Percentiles rank a stretch among this genome's conserved stretches.
Evolutionary conservation across 768 basidiomycete species (phyloP).

Genomic region (Tricholoma hemisulphureum): DNA sequence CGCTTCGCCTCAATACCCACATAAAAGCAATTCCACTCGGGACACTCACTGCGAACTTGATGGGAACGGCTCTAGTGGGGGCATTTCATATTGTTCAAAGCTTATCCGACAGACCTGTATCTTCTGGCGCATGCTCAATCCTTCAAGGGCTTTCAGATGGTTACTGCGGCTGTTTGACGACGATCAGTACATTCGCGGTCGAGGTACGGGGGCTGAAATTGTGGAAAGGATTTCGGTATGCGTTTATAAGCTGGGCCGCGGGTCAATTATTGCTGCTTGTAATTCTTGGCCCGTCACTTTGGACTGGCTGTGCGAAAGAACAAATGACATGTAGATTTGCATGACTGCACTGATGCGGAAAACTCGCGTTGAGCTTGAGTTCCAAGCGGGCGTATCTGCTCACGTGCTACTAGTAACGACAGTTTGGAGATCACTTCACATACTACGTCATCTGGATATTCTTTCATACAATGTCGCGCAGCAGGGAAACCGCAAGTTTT

Average conservation of each 20-base stretch:
- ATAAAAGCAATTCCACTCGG: slow-evolving; percentile 68
- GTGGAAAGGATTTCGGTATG: slow-evolving; percentile 67
- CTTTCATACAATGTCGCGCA: slow-evolving; percentile 54
- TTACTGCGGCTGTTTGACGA: slow-evolving; percentile 93
- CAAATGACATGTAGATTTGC: slow-evolving; percentile 50
- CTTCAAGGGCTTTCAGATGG: slow-evolving; percentile 86
- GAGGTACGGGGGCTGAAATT: slow-evolving; percentile 63
- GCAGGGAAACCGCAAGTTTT: slow-evolving; percentile 63
- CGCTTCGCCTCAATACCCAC: slow-evolving; percentile 66
- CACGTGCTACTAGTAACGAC: not conserved
- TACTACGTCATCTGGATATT: not conserved
- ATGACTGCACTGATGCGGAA: no score
- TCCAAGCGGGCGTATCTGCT: no score
- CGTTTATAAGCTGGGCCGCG: slow-evolving; percentile 59
- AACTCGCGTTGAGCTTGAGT: no score
- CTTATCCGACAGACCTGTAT: slow-evolving; percentile 40
- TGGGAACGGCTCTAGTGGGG: slow-evolving; percentile 83
- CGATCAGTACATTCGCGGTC: slow-evolving; percentile 88
- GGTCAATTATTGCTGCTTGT: slow-evolving; percentile 72
- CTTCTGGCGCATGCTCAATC: slow-evolving; percentile 58
- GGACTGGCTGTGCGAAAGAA: slow-evolving; percentile 43
- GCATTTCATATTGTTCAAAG: slow-evolving; percentile 69
- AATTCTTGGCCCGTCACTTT: slow-evolving; percentile 67
- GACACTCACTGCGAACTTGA: slow-evolving; percentile 70
- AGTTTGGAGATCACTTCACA: not conserved